Conservation (phyloP, 1,139 yeast species). For the Yamadazyma sp. region DNA sequence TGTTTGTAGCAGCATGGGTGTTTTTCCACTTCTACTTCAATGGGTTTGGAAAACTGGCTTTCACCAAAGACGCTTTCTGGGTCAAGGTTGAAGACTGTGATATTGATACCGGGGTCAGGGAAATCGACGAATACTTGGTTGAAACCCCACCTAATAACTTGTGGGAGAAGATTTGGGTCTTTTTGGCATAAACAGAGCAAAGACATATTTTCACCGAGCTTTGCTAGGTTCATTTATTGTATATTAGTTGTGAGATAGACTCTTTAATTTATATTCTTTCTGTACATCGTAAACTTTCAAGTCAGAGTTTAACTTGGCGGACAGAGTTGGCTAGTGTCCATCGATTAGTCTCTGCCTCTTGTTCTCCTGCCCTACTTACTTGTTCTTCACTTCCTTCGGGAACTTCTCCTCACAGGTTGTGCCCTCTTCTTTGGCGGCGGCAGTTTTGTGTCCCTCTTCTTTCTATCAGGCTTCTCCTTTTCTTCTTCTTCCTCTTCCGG, state of each 20-base stretch:
- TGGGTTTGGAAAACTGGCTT: constrained; percentile 35
- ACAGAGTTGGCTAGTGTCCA: no score
- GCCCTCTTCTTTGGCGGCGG: constrained; percentile 11
- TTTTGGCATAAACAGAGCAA: constrained; percentile 12
- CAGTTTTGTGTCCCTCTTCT: no score
- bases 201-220: background rate
- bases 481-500: constrained; percentile 4
- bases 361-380: constrained; percentile 8
- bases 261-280: no score
- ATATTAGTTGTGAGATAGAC: background rate
- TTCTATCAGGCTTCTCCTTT: background rate
- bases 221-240: background rate
- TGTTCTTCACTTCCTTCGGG: constrained; percentile 23
- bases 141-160: constrained; percentile 50
- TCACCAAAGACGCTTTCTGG: constrained; percentile 33
- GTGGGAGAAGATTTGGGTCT: constrained; percentile 57
- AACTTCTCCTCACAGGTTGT: constrained; percentile 24
- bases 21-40: constrained; percentile 52
- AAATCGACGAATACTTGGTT: constrained; percentile 52
- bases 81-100: constrained; percentile 56
- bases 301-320: no score
- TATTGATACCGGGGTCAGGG: constrained; percentile 61
- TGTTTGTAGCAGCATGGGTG: constrained; percentile 54
- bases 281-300: no score
- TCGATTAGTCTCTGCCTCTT: constrained; percentile 13